A percentile compares a stretch with the other conserved stretches of the same genome.
phyloP scores from a whole-genome alignment of 148 eudicot genomes.

The Talinum fruticosum region DNA sequence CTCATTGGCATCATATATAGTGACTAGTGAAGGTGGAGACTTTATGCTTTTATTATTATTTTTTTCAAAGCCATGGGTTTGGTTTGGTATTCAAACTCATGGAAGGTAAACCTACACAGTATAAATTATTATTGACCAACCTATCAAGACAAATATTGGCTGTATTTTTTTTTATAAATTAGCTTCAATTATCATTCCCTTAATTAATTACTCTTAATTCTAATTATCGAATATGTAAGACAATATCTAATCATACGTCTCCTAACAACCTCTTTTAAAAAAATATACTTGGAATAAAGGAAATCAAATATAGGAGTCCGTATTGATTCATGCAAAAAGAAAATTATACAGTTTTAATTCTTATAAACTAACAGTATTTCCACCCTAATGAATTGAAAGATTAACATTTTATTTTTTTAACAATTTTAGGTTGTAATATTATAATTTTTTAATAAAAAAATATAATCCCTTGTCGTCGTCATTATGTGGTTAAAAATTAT shows the following conservation, averaged over 20 bases:
- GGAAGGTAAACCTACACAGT: not conserved
- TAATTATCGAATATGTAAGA: not conserved
- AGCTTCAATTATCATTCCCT: not conserved
- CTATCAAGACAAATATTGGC: not conserved
- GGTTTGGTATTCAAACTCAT: constrained; percentile 10
- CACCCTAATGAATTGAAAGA: not conserved
- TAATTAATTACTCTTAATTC: not conserved
- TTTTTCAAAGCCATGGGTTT: constrained; percentile 3
- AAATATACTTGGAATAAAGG: not conserved
- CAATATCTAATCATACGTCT: not conserved
- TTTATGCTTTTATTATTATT: constrained; percentile 16
- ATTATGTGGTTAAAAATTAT: too few relatives aligned
- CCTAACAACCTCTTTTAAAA: not conserved
- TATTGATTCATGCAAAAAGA: not conserved
- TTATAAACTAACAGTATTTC: too few relatives aligned
- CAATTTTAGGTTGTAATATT: not conserved
- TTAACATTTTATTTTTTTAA: too few relatives aligned
- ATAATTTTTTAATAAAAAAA: too few relatives aligned
- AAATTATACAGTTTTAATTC: too few relatives aligned
- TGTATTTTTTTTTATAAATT: constrained; percentile 3
- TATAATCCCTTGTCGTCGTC: too few relatives aligned
- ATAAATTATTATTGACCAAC: constrained; percentile 24
- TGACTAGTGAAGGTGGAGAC: not conserved
- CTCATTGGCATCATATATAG: constrained; percentile 1
- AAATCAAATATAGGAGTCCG: not conserved